Evolutionary conservation across 345 rosid species (phyloP), one percentile per base, ranked within the genome.

Genomic region (Brassica rapa): DNA sequence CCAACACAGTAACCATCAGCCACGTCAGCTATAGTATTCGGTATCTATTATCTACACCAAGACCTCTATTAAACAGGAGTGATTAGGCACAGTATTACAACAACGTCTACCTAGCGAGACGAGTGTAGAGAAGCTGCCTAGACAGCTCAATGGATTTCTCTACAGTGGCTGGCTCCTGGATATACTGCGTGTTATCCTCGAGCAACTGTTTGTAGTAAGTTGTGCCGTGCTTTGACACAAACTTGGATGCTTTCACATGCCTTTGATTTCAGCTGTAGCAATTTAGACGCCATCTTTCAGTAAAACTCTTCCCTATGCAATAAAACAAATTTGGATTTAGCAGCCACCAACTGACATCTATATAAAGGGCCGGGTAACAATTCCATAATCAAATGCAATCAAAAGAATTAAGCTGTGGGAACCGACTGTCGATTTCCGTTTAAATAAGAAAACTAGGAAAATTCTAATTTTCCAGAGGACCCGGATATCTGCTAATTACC

Each of bases 61-160:
- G 27, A 25, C 27, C 27, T 25, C 27, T 25, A 25, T 25, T 25
- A 25, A 25, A 25, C 3, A 25, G 27, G 27, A 25, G 27, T 25
- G 27, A 25, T 25, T 25, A 25, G 27, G 27, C 27, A 25, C 27
- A 25, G 1, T 25, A 25, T 25, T 25, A 25, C 27, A 25, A 25
- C 27, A 25, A 2, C 27, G 27, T 25, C 27, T 25, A 93, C 98
- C 98, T 89, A 32, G 97, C 97, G 51, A 93, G 97, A 74, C 95
- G 95, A 64, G 97, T 91, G 87, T 91, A 89, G 43, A 93, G 70
- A 77, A 93, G 84, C 77, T 89, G 95, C 81, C 91, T 93, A 12
- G 95, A 74, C 85, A 91, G 75, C 68, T 79, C 82, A 76, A 83
- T 80, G 83, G 95, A 93, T 74, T 86, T 93, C 86, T 93, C 92